Conservation (phyloP, 805 yeast genomes). For the Metschnikowia baotianmanensis region DNA sequence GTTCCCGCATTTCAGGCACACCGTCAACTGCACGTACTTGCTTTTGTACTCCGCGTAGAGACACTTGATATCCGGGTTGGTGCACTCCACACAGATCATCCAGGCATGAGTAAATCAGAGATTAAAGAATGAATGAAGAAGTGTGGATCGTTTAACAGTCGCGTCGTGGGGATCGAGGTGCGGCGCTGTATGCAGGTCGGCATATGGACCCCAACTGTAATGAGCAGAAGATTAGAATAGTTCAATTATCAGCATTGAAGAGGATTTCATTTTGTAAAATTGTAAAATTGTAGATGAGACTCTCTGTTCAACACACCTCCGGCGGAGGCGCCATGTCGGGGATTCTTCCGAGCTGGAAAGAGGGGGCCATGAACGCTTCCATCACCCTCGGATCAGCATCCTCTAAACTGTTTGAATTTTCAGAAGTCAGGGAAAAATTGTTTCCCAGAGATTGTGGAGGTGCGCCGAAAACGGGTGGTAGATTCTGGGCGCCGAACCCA, state of each 20-base stretch:
- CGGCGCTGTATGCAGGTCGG: too few species aligned
- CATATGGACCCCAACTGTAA: too few species aligned
- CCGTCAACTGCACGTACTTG: conserved; percentile 74
- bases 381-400: conserved; percentile 44
- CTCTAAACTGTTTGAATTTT: conserved; percentile 14
- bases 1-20: conserved; percentile 66
- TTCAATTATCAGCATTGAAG: too few species aligned
- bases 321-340: conserved; percentile 76
- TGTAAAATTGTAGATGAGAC: background rate
- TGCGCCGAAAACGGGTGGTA: too few species aligned
- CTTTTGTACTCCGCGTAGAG: conserved; percentile 73
- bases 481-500: conserved; percentile 1
- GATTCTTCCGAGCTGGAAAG: conserved; percentile 57
- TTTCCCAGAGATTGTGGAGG: background rate
- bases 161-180: background rate
- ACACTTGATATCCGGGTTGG: conserved; percentile 53
- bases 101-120: conserved; percentile 8
- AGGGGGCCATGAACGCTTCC: conserved; percentile 45
- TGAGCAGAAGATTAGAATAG: too few species aligned
- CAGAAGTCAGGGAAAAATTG: background rate
- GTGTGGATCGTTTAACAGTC: background rate
- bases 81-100: conserved; percentile 92
- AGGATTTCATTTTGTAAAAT: background rate
- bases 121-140: background rate
- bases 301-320: conserved; percentile 16